Percentiles rank a stretch among this genome's conserved stretches.
Conservation (phyloP, 2,329 filamentous ascomycete species). For the Scortechinia acanthostroma region DNA sequence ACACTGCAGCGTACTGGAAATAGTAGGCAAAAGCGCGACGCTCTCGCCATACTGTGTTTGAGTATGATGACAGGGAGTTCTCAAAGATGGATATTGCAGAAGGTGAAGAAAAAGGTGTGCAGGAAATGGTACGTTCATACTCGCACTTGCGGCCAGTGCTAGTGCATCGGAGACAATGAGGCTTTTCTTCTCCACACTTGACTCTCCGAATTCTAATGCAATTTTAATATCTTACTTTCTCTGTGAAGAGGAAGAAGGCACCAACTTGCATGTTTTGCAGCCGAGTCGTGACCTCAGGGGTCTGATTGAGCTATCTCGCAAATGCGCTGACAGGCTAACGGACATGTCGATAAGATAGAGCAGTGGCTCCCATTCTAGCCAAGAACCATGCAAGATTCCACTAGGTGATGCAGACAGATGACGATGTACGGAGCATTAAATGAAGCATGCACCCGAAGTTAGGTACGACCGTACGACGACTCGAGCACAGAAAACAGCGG, state of each 20-base stretch:
- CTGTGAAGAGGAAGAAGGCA: not conserved
- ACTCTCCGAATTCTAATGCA: not conserved
- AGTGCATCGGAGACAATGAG: not conserved
- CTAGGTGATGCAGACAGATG: too few species aligned
- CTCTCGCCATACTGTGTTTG: slow-evolving; percentile 15
- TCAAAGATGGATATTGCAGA: slow-evolving; percentile 3
- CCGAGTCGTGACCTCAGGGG: not conserved
- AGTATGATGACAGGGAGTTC: slow-evolving; percentile 9
- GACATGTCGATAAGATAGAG: too few species aligned
- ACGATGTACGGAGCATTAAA: too few species aligned
- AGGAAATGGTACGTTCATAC: slow-evolving; percentile 9
- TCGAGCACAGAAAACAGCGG: too few species aligned
- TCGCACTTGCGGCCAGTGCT: slow-evolving; percentile 13
- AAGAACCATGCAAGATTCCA: too few species aligned
- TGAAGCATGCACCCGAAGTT: too few species aligned
- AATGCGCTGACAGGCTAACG: too few species aligned
- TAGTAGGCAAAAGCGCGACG: slow-evolving; percentile 26
- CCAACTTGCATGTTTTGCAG: slow-evolving; percentile 1
- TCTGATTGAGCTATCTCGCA: not conserved
- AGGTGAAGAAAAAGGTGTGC: not conserved
- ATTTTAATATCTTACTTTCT: not conserved
- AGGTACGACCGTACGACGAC: too few species aligned
- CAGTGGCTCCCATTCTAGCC: too few species aligned
- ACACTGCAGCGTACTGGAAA: slow-evolving; percentile 17
- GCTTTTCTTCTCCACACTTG: slow-evolving; percentile 2